Percentiles rank a stretch among this genome's conserved stretches.
Evolutionary conservation across 2,329 filamentous ascomycete species (phyloP).

Genomic region (Aspergillus eucalypticola): DNA sequence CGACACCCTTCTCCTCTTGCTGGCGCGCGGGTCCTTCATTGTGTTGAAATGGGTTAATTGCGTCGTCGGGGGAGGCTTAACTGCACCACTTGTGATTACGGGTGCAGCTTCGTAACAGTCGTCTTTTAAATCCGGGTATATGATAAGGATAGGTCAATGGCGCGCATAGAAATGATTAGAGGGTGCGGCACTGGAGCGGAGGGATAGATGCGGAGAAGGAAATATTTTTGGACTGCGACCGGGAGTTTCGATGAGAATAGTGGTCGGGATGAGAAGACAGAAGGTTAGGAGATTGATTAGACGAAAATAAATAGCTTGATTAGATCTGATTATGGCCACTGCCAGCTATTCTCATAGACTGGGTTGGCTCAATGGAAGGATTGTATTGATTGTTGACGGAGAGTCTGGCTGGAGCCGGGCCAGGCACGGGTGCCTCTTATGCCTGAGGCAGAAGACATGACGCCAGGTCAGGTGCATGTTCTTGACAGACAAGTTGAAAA

Average conservation of each 20-base stretch:
- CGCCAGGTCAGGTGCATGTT: constrained; percentile 33
- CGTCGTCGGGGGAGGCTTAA: not conserved
- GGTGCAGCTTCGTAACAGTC: not conserved
- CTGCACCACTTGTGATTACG: not conserved
- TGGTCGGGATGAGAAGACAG: not conserved
- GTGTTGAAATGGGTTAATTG: not conserved
- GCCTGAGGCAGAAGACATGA: constrained; percentile 35
- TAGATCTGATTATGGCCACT: not conserved
- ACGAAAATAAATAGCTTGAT: not conserved
- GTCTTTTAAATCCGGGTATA: not conserved
- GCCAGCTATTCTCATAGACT: not conserved
- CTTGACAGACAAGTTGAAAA: not conserved
- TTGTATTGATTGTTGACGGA: constrained; percentile 20
- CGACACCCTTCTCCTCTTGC: constrained; percentile 41
- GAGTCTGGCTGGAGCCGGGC: constrained; percentile 11
- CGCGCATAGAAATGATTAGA: not conserved
- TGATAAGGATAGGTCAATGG: not conserved
- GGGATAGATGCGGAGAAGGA: constrained; percentile 10
- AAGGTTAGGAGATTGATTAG: not conserved
- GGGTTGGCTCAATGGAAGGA: not conserved
- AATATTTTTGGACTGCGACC: constrained; percentile 5
- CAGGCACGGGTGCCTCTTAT: constrained; percentile 14
- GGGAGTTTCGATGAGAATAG: not conserved
- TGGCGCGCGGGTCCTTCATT: constrained; percentile 38
- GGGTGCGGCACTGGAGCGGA: not conserved